Percentiles rank a stretch among this genome's conserved stretches.
These are phyloP conservation scores for Hemileccinum impolitum DNA, from an alignment of 768 basidiomycete species.

Conservation along the genomic window DNA sequence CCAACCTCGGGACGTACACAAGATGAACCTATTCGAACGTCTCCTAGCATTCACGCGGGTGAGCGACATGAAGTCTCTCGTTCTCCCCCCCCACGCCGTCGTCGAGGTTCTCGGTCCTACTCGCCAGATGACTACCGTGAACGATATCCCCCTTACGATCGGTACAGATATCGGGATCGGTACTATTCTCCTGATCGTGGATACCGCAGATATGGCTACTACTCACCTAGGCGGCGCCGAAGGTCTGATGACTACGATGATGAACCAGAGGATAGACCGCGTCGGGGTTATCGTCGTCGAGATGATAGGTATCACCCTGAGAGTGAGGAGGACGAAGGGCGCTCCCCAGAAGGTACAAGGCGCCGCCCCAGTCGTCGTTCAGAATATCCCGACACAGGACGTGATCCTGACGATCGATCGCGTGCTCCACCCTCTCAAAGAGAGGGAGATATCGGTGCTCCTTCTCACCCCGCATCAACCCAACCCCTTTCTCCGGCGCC, in stretches of 20 bases:
- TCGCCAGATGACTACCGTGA: constrained; percentile 15
- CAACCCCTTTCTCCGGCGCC: constrained; percentile 20
- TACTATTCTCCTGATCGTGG: constrained; percentile 19
- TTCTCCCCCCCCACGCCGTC: constrained; percentile 7
- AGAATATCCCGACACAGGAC: constrained; percentile 10
- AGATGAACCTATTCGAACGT: constrained; percentile 12
- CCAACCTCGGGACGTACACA: constrained; percentile 9
- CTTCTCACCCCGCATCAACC: constrained; percentile 3
- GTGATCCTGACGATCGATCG: constrained; percentile 13
- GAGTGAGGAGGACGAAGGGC: neutral
- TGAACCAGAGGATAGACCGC: constrained; percentile 9
- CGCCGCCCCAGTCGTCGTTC: constrained; percentile 18
- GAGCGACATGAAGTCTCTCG: constrained; percentile 8
- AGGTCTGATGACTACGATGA: constrained; percentile 2
- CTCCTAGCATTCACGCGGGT: constrained; percentile 25
- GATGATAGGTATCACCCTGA: neutral
- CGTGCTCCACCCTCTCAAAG: constrained; percentile 9
- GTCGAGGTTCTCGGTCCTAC: constrained; percentile 23
- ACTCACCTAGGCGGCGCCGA: constrained; percentile 10
- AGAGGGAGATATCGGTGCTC: constrained; percentile 9
- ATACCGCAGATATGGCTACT: constrained; percentile 7
- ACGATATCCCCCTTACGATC: constrained; percentile 11
- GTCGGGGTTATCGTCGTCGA: neutral
- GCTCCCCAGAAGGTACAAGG: constrained; percentile 11
- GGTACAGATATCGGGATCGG: constrained; percentile 8